These are phyloP conservation scores for Fraxinus quadrangulata DNA, from an alignment of 257 asterid species.

Conservation along the genomic window DNA sequence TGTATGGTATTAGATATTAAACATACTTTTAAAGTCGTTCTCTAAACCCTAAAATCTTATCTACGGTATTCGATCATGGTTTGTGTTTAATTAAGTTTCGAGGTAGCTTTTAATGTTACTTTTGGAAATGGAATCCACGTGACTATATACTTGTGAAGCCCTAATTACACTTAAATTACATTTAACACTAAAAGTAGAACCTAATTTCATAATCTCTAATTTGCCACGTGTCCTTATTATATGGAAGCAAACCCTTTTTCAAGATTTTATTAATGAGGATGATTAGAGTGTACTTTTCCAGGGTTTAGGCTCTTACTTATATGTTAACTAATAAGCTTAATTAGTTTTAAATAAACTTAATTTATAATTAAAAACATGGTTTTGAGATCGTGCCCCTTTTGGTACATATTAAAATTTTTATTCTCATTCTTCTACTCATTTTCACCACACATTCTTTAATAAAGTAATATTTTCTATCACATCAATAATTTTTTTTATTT, in stretches of 20 bases:
- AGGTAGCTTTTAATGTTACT: neutral
- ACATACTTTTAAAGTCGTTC: too few species aligned
- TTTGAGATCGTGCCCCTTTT: neutral
- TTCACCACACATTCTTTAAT: too few species aligned
- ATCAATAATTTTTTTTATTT: too few species aligned
- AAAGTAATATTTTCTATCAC: too few species aligned
- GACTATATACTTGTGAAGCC: neutral
- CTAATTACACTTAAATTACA: conserved; percentile 12
- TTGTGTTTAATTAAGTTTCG: neutral
- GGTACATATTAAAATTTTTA: too few species aligned
- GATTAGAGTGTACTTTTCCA: conserved; percentile 26
- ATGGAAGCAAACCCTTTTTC: conserved; percentile 6
- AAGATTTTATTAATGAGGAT: conserved; percentile 18
- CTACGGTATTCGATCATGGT: too few species aligned
- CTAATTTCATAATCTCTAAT: conserved; percentile 2
- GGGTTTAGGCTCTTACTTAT: conserved; percentile 35
- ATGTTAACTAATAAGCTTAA: conserved; percentile 18
- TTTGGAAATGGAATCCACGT: conserved; percentile 2
- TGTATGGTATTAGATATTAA: too few species aligned
- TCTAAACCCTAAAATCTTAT: too few species aligned
- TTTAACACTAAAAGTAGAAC: neutral
- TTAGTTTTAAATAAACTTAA: neutral
- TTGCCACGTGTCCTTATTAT: conserved; percentile 26
- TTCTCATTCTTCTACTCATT: too few species aligned
- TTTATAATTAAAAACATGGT: neutral